Evolutionary conservation across 805 yeast species (phyloP).

Genomic region (Alloascoidea africana): DNA sequence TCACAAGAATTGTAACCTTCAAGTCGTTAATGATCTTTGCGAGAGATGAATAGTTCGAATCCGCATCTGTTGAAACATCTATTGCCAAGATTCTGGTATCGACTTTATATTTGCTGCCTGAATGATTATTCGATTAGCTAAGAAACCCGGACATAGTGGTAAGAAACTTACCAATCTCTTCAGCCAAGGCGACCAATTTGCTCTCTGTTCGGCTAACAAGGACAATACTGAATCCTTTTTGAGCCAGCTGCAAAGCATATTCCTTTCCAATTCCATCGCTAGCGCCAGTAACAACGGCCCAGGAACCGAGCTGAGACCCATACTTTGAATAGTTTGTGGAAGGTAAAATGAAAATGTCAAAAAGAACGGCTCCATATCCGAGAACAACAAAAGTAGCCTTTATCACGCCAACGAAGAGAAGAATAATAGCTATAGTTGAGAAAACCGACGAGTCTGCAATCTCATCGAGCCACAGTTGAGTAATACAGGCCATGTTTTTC

Average conservation of each 20-base stretch:
- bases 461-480: not conserved
- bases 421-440: slow-evolving; percentile 4
- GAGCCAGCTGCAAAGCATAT: slow-evolving; percentile 74
- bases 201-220: slow-evolving; percentile 74
- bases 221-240: slow-evolving; percentile 68
- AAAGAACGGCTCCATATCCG: slow-evolving; percentile 35
- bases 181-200: slow-evolving; percentile 53
- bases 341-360: slow-evolving; percentile 52
- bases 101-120: slow-evolving; percentile 34
- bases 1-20: slow-evolving; percentile 63
- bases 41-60: slow-evolving; percentile 39
- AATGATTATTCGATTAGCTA: not conserved
- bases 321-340: slow-evolving; percentile 43
- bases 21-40: slow-evolving; percentile 29
- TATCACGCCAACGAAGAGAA: slow-evolving; percentile 30
- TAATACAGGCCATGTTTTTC: not conserved
- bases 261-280: slow-evolving; percentile 97
- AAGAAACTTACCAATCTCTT: slow-evolving; percentile 31
- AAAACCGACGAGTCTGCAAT: not conserved
- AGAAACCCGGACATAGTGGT: not conserved
- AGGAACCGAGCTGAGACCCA: slow-evolving; percentile 59
- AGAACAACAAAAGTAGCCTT: slow-evolving; percentile 37
- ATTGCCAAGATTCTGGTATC: slow-evolving; percentile 55
- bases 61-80: slow-evolving; percentile 57
- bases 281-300: slow-evolving; percentile 97